Evolutionary conservation across 2,329 filamentous ascomycete genomes (phyloP), one percentile per base, ranked within the genome.

Genomic region (Amphichorda felina): DNA sequence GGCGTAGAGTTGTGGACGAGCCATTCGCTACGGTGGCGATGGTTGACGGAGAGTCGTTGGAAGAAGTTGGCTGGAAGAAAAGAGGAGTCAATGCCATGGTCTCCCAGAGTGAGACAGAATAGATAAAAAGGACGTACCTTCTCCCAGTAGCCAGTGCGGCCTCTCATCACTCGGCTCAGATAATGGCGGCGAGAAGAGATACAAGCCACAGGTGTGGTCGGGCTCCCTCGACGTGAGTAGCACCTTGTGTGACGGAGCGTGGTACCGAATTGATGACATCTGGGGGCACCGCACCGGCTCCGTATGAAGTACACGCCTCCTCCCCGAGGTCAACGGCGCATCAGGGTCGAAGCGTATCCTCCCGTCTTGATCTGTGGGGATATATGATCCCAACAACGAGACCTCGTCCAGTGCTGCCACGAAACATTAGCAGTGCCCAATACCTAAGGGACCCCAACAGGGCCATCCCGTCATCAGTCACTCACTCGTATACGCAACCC

Each of bases 181-280:
- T 9, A 53, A 35, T 6, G 45, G 47, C 13, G 62, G 60, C 2
- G 54, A 54, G 42, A 67, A 64, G 14, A 57, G 46, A 40, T 50
- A 57, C 8, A 66, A 30, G 4, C 58, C 53, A 15, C 42, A 54
- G 13, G 40, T 50, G 29, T 43, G 41, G 10, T 45, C 50, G 3
- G 57, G 54, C 13, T 51, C 46, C 1, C 56, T 48, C 6, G 63
- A 62, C 4, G 66, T 62, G 21, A 68, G 36, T 5, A 71, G 47
- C 4, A 71, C 47, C 27, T 49, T 57, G 38, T 60, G 51, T 2
- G 60, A 60, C 5, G 59, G 50, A 4, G 50, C 44, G 36, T 69
- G 63, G 36, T 67, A 70, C 38, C 60, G 57, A 42, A 74, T 61
- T 5, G 64, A 65, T 8, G 64, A 64, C 35, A 67, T 55, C 29